Conservation (phyloP, 2,329 filamentous ascomycete genomes). For the Claviceps quebecensis region DNA sequence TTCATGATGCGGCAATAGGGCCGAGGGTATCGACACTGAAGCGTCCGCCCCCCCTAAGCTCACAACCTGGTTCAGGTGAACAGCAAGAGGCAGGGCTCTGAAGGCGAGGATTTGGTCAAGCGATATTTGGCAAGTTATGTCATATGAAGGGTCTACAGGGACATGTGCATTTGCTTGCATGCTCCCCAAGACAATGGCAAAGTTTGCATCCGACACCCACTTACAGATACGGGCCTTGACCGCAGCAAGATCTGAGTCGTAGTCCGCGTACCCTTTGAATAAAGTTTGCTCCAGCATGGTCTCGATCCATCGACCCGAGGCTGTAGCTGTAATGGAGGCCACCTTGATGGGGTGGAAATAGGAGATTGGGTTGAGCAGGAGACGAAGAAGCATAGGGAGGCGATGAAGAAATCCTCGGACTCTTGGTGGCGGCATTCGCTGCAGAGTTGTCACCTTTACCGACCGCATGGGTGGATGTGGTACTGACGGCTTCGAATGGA, state of each 20-base stretch:
- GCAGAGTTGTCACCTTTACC: slow-evolving; percentile 5
- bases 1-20: slow-evolving; percentile 5
- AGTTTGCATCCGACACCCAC: slow-evolving; percentile 4
- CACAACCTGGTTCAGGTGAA: not conserved
- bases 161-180: slow-evolving; percentile 4
- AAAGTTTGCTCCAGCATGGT: slow-evolving; percentile 2
- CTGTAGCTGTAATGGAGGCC: slow-evolving; percentile 4
- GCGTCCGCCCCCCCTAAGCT: slow-evolving; percentile 2
- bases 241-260: not conserved
- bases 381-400: slow-evolving; percentile 4
- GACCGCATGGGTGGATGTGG: slow-evolving; percentile 4
- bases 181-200: slow-evolving; percentile 1
- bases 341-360: slow-evolving; percentile 3
- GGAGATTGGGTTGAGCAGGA: slow-evolving; percentile 3
- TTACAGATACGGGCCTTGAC: slow-evolving; percentile 3
- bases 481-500: slow-evolving; percentile 4
- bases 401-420: slow-evolving; percentile 3
- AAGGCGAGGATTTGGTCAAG: slow-evolving; percentile 1
- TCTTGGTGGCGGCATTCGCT: not conserved
- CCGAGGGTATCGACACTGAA: not conserved
- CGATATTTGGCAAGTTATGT: slow-evolving; percentile 2
- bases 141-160: not conserved
- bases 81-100: slow-evolving; percentile 1
- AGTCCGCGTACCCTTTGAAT: slow-evolving; percentile 3
- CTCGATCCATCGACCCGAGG: slow-evolving; percentile 4